A percentile compares a stretch with the other conserved stretches of the same genome.
These are phyloP conservation scores for Podospora conica DNA, from an alignment of 495 filamentous ascomycete genomes.

Conservation along the genomic window DNA sequence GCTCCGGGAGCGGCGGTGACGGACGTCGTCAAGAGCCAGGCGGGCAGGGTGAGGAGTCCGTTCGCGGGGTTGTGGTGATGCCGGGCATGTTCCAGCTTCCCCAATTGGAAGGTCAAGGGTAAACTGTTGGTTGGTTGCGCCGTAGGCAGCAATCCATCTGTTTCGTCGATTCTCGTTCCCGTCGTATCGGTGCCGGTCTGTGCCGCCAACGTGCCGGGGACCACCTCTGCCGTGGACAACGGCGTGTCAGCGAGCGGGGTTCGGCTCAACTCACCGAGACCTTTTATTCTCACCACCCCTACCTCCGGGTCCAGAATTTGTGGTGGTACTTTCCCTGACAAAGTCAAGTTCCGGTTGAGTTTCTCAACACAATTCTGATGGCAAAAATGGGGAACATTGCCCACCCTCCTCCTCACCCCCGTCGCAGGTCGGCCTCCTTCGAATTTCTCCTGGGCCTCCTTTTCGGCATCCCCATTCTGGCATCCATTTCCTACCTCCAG, in stretches of 20 bases:
- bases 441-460: neutral
- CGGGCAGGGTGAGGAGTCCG: neutral
- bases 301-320: too few species aligned
- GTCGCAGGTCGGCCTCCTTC: neutral
- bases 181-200: neutral
- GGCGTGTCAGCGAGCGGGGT: neutral
- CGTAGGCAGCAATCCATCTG: neutral
- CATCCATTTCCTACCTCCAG: neutral
- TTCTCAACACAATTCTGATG: neutral
- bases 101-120: too few species aligned
- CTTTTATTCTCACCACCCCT: neutral
- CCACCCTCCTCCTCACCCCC: neutral
- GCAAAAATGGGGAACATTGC: neutral
- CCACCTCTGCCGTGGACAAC: neutral
- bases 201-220: neutral
- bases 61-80: neutral
- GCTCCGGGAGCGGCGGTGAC: neutral
- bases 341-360: neutral
- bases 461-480: neutral
- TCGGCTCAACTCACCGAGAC: neutral
- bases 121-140: too few species aligned
- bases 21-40: neutral
- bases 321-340: too few species aligned
- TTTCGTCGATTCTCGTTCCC: neutral
- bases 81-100: too few species aligned